Evolutionary conservation across 2,329 filamentous ascomycete genomes (phyloP).

Genomic region (Talaromyces sp.): DNA sequence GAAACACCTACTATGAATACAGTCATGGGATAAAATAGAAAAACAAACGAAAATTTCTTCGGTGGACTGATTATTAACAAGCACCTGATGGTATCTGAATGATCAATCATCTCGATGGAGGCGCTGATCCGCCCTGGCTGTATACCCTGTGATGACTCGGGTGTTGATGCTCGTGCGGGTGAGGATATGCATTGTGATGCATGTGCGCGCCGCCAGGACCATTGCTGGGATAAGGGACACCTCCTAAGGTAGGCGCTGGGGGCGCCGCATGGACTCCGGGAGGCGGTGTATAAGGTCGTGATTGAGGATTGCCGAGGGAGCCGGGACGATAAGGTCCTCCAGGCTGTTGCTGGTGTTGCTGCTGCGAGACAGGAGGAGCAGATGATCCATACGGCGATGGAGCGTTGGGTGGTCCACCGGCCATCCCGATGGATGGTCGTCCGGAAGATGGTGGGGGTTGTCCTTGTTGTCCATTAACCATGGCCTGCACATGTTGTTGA

Average conservation of each 20-base stretch:
- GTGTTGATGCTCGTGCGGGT: slow-evolving; percentile 16
- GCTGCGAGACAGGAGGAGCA: slow-evolving; percentile 20
- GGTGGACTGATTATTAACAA: neutral
- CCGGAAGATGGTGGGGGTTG: slow-evolving; percentile 24
- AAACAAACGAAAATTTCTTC: slow-evolving; percentile 5
- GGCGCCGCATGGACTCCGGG: slow-evolving; percentile 30
- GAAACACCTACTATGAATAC: slow-evolving; percentile 2
- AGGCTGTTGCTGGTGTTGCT: slow-evolving; percentile 12
- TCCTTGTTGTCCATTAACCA: slow-evolving; percentile 38
- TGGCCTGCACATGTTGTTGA: slow-evolving; percentile 38
- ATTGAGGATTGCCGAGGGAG: slow-evolving; percentile 27
- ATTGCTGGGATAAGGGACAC: slow-evolving; percentile 30
- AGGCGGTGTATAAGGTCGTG: slow-evolving; percentile 41
- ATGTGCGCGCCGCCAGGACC: slow-evolving; percentile 1
- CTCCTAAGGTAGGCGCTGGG: slow-evolving; percentile 22
- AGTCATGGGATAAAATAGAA: neutral
- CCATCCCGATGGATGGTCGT: slow-evolving; percentile 32
- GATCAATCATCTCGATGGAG: slow-evolving; percentile 1
- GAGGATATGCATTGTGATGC: slow-evolving; percentile 16
- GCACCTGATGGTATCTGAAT: neutral
- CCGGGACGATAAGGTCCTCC: neutral
- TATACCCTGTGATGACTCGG: slow-evolving; percentile 36
- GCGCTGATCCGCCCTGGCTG: slow-evolving; percentile 30
- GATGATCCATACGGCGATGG: slow-evolving; percentile 30
- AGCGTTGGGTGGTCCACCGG: slow-evolving; percentile 26